These are phyloP conservation scores for Cotoneaster glaucophyllus DNA, from an alignment of 306 rosid genomes.

Conservation along the genomic window DNA sequence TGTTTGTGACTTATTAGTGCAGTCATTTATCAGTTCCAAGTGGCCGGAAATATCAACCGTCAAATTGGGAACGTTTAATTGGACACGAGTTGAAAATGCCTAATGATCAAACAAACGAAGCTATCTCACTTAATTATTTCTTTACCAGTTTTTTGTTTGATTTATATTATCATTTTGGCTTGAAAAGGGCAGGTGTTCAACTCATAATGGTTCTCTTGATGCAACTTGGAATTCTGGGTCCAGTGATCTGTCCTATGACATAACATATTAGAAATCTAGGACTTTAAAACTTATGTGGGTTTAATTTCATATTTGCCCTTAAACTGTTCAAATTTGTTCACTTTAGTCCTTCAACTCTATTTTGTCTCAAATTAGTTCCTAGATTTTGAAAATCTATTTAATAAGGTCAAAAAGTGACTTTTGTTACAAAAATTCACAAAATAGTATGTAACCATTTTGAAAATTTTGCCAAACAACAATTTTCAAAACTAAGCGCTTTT, in stretches of 20 bases:
- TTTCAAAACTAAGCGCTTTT: too few species aligned
- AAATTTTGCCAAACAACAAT: too few species aligned
- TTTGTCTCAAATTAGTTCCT: too few species aligned
- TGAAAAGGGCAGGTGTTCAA: conserved; percentile 27
- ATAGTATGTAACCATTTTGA: too few species aligned
- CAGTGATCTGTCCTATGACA: background rate
- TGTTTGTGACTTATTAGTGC: background rate
- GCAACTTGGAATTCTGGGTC: conserved; percentile 11
- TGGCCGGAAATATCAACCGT: background rate
- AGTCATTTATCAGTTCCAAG: background rate
- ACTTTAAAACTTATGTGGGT: too few species aligned
- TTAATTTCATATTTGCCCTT: too few species aligned
- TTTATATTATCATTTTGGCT: background rate
- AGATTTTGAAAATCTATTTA: too few species aligned
- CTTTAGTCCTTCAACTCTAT: too few species aligned
- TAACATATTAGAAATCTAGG: background rate
- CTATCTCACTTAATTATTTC: background rate
- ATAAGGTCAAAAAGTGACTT: too few species aligned
- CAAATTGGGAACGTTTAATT: background rate
- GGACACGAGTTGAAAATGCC: background rate
- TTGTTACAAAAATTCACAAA: too few species aligned
- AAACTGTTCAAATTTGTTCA: too few species aligned
- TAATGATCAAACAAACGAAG: background rate
- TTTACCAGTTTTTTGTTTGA: background rate
- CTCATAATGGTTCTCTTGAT: conserved; percentile 4